Evolutionary conservation across 1,139 yeast species (phyloP).

Genomic region (Kodamaea sp.): DNA sequence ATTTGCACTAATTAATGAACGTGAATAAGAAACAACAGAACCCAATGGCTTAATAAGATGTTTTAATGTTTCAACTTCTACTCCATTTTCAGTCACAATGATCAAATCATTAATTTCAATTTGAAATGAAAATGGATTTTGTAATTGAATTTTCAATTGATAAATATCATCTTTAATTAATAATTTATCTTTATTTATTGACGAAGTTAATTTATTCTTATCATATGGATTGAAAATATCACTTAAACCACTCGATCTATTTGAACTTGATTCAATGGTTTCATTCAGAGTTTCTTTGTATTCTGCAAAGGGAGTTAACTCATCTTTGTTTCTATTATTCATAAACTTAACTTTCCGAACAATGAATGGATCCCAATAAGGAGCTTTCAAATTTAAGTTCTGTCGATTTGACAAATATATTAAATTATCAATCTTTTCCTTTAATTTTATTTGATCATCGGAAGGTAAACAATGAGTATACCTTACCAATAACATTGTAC

Average conservation of each 20-base stretch:
- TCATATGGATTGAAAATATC: conserved; percentile 36
- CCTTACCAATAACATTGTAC: conserved; percentile 52
- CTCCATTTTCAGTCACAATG: conserved; percentile 33
- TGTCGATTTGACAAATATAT: conserved; percentile 17
- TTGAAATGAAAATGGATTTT: conserved; percentile 80
- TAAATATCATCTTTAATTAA: conserved; percentile 55
- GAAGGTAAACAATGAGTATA: conserved; percentile 46
- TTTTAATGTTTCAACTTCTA: conserved; percentile 28
- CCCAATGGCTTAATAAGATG: conserved; percentile 8
- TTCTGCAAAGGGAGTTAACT: conserved; percentile 35
- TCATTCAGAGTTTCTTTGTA: conserved; percentile 13
- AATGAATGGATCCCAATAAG: conserved; percentile 72
- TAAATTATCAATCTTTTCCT: conserved; percentile 26
- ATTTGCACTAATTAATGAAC: background rate
- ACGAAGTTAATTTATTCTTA: conserved; percentile 12
- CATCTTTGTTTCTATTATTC: conserved; percentile 21
- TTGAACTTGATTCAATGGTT: background rate
- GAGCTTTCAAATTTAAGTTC: conserved; percentile 18
- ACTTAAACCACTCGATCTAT: conserved; percentile 1
- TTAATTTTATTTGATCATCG: conserved; percentile 34
- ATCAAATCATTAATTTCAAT: conserved; percentile 56
- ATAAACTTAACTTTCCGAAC: conserved; percentile 49
- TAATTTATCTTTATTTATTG: conserved; percentile 28
- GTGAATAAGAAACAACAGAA: conserved; percentile 1
- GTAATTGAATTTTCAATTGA: conserved; percentile 54